Percentiles rank a stretch among this genome's conserved stretches.
phyloP scores from a whole-genome alignment of 1,284 basidiomycete genomes.

The Moesziomyces globuligerus region DNA sequence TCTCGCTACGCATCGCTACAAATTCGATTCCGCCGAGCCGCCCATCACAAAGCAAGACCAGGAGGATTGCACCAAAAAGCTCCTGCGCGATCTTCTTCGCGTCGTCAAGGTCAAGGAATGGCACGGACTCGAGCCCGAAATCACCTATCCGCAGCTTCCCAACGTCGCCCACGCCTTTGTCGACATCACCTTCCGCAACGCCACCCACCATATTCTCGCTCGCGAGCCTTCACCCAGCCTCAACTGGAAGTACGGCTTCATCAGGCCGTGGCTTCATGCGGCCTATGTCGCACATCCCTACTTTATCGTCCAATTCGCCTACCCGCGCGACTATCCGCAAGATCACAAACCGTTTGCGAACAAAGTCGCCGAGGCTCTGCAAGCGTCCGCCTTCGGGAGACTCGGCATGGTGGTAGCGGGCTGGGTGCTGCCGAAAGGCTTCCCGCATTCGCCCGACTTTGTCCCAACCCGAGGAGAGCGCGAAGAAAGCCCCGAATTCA shows the following conservation, averaged over 20 bases:
- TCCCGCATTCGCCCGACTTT: slow-evolving; percentile 2
- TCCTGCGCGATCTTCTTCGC: not conserved
- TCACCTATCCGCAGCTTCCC: slow-evolving; percentile 7
- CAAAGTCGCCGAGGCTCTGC: not conserved
- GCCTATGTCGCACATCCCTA: slow-evolving; percentile 5
- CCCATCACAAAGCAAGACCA: not conserved
- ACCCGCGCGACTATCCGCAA: not conserved
- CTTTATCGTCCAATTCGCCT: slow-evolving; percentile 5
- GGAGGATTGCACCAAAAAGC: not conserved
- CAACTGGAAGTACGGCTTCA: not conserved
- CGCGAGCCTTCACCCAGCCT: not conserved
- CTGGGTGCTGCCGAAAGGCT: not conserved
- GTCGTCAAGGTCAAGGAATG: not conserved
- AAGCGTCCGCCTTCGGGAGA: not conserved
- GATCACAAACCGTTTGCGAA: not conserved
- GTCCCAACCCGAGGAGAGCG: not conserved
- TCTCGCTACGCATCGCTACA: slow-evolving; percentile 9
- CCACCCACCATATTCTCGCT: not conserved
- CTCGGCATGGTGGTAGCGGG: not conserved
- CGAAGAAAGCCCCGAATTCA: not conserved
- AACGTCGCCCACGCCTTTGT: slow-evolving; percentile 2
- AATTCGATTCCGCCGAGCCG: not conserved
- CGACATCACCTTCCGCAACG: slow-evolving; percentile 1
- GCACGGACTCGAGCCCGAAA: not conserved
- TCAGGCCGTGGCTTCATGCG: not conserved